phyloP scores from a whole-genome alignment of 1,284 basidiomycete species.

The Vanrija sp. region DNA sequence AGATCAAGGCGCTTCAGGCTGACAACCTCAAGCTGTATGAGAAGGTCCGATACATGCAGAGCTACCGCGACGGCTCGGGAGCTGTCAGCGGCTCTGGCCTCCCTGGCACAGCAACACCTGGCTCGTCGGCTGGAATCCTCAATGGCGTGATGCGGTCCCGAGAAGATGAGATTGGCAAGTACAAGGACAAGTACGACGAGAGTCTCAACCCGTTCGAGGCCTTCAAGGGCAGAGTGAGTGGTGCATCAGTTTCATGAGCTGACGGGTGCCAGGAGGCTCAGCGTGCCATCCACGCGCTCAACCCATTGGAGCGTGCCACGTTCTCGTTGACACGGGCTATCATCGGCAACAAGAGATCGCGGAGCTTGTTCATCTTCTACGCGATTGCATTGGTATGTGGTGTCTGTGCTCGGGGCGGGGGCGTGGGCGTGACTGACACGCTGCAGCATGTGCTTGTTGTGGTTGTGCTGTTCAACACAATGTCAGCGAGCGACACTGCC shows the following conservation, averaged over 20 bases:
- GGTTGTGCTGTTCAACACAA: slow-evolving; percentile 42
- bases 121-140: slow-evolving; percentile 22
- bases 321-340: slow-evolving; percentile 80
- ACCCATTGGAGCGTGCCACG: slow-evolving; percentile 84
- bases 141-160: slow-evolving; percentile 38
- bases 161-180: slow-evolving; percentile 76
- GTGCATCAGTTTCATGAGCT: not conserved
- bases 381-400: slow-evolving; percentile 9
- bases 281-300: slow-evolving; percentile 79
- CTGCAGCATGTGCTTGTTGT: slow-evolving; percentile 42
- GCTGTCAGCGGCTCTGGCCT: slow-evolving; percentile 15
- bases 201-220: slow-evolving; percentile 96
- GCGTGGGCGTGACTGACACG: not conserved
- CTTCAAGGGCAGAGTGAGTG: slow-evolving; percentile 83
- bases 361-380: slow-evolving; percentile 51
- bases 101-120: slow-evolving; percentile 6
- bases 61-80: slow-evolving; percentile 67
- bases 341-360: slow-evolving; percentile 77
- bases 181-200: slow-evolving; percentile 88
- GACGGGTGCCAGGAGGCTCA: slow-evolving; percentile 70
- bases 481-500: slow-evolving; percentile 37
- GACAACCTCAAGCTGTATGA: slow-evolving; percentile 95
- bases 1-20: slow-evolving; percentile 66
- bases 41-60: slow-evolving; percentile 94
- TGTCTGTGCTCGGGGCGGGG: too few relatives aligned